phyloP scores from a whole-genome alignment of 257 asterid species.

The Plantago ovata region DNA sequence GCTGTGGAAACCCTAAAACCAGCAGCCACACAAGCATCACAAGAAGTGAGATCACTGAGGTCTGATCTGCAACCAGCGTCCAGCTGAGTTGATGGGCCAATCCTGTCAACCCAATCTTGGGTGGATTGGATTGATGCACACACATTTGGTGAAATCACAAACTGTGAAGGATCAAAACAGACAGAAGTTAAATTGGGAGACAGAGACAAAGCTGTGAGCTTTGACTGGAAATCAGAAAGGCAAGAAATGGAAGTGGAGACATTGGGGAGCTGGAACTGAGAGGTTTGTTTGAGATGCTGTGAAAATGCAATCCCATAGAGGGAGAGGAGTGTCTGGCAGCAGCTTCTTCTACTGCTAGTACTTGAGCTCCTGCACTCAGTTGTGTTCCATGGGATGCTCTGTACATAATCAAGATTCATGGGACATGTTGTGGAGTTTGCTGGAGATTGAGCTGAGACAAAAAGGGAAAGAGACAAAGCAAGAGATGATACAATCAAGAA shows the following conservation, averaged over 20 bases:
- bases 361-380: conserved; percentile 39
- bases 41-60: conserved; percentile 55
- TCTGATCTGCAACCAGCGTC: conserved; percentile 64
- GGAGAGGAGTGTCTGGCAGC: conserved; percentile 76
- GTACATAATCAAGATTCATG: conserved; percentile 56
- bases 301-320: conserved; percentile 64
- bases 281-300: conserved; percentile 47
- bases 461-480: conserved; percentile 22
- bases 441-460: conserved; percentile 28
- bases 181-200: conserved; percentile 47
- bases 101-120: conserved; percentile 54
- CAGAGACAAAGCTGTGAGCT: conserved; percentile 44
- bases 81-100: conserved; percentile 48
- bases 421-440: conserved; percentile 48
- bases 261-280: conserved; percentile 51
- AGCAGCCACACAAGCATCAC: conserved; percentile 71
- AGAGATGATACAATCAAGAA: conserved; percentile 29
- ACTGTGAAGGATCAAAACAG: conserved; percentile 69
- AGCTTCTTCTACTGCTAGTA: conserved; percentile 23
- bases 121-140: conserved; percentile 68
- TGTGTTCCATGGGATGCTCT: conserved; percentile 58
- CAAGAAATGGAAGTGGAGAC: conserved; percentile 73
- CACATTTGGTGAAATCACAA: conserved; percentile 38
- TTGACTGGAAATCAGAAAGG: conserved; percentile 55
- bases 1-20: conserved; percentile 55